These are phyloP conservation scores for Volvariella volvacea DNA, from an alignment of 1,284 basidiomycete species.

Conservation along the genomic window DNA sequence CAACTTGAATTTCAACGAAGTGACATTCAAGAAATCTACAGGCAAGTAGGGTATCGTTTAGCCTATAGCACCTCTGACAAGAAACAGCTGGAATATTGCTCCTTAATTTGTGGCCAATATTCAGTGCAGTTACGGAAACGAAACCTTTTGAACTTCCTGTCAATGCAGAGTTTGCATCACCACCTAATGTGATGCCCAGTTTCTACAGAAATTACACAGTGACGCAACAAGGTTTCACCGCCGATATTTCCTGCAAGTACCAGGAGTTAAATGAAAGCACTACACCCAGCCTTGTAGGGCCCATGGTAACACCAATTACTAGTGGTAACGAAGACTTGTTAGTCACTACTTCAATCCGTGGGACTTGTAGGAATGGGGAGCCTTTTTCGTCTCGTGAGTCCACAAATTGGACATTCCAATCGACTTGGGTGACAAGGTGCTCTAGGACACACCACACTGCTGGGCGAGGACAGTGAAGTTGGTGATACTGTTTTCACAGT, in stretches of 20 bases:
- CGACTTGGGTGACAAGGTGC: no score
- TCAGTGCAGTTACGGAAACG: neutral
- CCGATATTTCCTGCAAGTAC: neutral
- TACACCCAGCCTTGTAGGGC: neutral
- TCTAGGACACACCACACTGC: no score
- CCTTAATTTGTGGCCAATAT: neutral
- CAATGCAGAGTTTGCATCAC: neutral
- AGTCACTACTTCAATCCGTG: no score
- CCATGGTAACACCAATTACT: no score
- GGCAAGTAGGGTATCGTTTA: neutral
- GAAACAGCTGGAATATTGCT: neutral
- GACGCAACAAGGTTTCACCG: conserved; percentile 1
- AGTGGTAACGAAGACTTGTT: no score
- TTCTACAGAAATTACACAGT: neutral
- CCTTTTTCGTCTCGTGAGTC: no score
- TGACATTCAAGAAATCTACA: neutral
- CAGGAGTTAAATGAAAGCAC: neutral
- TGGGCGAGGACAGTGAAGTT: no score
- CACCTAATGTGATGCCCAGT: no score
- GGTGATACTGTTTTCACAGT: no score
- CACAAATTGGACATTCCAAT: no score
- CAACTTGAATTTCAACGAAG: neutral
- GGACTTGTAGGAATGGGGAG: no score
- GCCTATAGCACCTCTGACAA: neutral
- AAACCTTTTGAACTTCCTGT: neutral